Evolutionary conservation across 2,329 filamentous ascomycete species (phyloP), one percentile per base, ranked within the genome.

Genomic region (Xylariomycetidae sp.): DNA sequence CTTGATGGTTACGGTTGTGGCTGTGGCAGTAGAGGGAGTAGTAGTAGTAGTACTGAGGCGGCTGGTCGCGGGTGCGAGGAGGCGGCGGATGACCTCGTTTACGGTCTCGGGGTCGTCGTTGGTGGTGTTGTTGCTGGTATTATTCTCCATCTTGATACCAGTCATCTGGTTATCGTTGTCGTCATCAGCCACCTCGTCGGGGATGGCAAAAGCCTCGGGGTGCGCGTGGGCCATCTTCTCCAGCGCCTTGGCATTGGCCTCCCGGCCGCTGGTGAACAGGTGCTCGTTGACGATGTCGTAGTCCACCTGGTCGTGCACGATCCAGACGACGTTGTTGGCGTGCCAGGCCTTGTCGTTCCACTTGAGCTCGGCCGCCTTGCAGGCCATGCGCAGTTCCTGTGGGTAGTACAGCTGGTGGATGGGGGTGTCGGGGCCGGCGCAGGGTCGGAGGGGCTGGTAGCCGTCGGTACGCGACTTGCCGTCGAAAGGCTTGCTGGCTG

Each of bases 401-500:
- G 42, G 30, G 27, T 38, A 43, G n/a, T 43, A 25, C 1, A 45
- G 31, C 15, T 41, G 37, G 31, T 36, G 26, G 4, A 32, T n/a
- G 1, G 42, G 33, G 1, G 40, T 45, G 22, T 29, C 36, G n/a
- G n/a, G n/a, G n/a, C n/a, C n/a, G n/a, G n/a, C n/a, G n/a, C n/a
- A n/a, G n/a, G n/a, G n/a, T n/a, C n/a, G n/a, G n/a, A n/a, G n/a
- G n/a, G n/a, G n/a, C n/a, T n/a, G n/a, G n/a, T n/a, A n/a, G n/a
- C n/a, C n/a, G n/a, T n/a, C n/a, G n/a, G n/a, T n/a, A n/a, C n/a
- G n/a, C n/a, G n/a, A n/a, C n/a, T n/a, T n/a, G n/a, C n/a, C n/a
- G n/a, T n/a, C n/a, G n/a, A n/a, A n/a, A n/a, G n/a, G n/a, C n/a
- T n/a, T n/a, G n/a, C n/a, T n/a, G n/a, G n/a, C n/a, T n/a, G n/a